Evolutionary conservation across 140 eudicot genomes (phyloP).

Genomic region (Stevia rebaudiana): DNA sequence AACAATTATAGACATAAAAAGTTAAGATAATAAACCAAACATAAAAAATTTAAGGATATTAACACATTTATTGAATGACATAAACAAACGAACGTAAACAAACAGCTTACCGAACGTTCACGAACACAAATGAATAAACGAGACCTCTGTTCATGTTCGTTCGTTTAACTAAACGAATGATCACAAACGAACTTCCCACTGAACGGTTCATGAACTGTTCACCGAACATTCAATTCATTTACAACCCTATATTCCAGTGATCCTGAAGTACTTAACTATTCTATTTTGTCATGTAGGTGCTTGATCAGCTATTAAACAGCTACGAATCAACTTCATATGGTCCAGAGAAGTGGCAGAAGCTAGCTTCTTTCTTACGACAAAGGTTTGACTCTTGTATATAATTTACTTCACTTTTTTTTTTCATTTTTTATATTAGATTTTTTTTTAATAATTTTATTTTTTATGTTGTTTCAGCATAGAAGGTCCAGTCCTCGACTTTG

Average conservation of each 20-base stretch:
- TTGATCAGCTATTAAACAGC: conserved; percentile 61
- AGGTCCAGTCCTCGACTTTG: conserved; percentile 80
- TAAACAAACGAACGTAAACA: no score
- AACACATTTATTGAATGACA: no score
- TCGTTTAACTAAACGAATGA: no score
- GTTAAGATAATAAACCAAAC: no score
- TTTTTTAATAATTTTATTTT: not conserved
- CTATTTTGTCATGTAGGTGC: conserved; percentile 43
- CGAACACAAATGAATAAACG: no score
- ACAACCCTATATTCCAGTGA: not conserved
- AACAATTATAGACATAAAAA: no score
- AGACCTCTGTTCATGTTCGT: no score
- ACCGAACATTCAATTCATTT: no score
- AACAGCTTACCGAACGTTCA: no score
- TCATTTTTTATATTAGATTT: not conserved
- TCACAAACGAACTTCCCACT: no score
- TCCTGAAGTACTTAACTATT: not conserved
- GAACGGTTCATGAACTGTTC: no score
- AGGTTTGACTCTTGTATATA: conserved; percentile 40
- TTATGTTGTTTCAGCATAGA: conserved; percentile 54
- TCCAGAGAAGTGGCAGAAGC: conserved; percentile 91
- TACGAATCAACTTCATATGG: conserved; percentile 80
- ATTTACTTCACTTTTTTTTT: not conserved
- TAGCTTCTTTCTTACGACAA: conserved; percentile 60
- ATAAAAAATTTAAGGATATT: no score